phyloP scores from a whole-genome alignment of 1,284 basidiomycete species.

The Phlebopus sp. region DNA sequence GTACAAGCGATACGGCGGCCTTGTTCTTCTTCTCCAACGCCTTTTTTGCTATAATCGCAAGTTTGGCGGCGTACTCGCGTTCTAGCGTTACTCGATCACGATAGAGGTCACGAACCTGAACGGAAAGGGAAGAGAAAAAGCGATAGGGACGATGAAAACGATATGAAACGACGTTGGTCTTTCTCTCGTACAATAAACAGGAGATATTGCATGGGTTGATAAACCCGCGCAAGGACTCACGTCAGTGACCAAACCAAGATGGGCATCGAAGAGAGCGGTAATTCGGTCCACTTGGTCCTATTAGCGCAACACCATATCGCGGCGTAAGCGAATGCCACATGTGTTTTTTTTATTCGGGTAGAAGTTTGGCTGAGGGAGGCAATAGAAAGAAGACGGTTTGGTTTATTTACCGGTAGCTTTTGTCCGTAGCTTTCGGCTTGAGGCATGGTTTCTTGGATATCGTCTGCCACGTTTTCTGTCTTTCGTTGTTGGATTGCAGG shows the following conservation, averaged over 20 bases:
- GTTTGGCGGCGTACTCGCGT: conserved; percentile 70
- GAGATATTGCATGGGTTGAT: no score
- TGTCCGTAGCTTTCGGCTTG: conserved; percentile 42
- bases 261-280: conserved; percentile 52
- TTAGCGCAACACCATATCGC: conserved; percentile 3
- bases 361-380: neutral
- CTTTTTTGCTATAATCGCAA: conserved; percentile 63
- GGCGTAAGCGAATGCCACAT: conserved; percentile 13
- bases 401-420: conserved; percentile 44
- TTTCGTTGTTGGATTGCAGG: no score
- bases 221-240: conserved; percentile 35
- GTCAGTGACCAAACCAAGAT: conserved; percentile 61
- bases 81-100: conserved; percentile 64
- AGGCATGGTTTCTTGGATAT: conserved; percentile 17
- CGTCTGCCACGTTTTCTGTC: neutral
- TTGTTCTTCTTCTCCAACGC: conserved; percentile 68
- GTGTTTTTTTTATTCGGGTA: no score
- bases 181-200: no score
- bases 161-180: no score
- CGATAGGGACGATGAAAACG: no score
- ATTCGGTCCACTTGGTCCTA: conserved; percentile 62
- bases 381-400: neutral
- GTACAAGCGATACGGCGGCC: conserved; percentile 49
- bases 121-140: no score
- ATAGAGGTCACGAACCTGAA: conserved; percentile 69